Percentiles rank a stretch among this genome's conserved stretches.
Evolutionary conservation across 1,139 yeast genomes (phyloP).

Genomic region (Geotrichum citri-aurantii): DNA sequence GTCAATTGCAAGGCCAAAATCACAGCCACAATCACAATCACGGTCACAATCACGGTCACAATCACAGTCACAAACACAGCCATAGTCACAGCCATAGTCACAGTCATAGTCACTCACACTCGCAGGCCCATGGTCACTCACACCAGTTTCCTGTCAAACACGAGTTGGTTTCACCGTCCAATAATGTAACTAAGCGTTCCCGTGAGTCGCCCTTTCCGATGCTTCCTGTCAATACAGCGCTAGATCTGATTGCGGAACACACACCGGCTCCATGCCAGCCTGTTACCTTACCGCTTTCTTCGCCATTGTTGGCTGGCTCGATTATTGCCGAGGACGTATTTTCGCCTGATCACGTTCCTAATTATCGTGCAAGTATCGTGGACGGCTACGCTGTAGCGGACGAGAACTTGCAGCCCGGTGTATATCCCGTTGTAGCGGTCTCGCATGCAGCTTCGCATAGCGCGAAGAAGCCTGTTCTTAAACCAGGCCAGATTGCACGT

Average conservation of each 20-base stretch:
- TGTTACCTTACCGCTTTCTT: slow-evolving; percentile 17
- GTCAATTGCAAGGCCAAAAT: slow-evolving; percentile 21
- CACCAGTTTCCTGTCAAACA: slow-evolving; percentile 8
- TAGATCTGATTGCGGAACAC: slow-evolving; percentile 16
- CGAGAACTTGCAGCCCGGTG: slow-evolving; percentile 41
- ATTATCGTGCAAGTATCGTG: slow-evolving; percentile 46
- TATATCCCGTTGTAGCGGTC: slow-evolving; percentile 38
- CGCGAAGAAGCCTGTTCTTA: slow-evolving; percentile 18
- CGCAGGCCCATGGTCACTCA: slow-evolving; percentile 20
- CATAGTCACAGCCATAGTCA: slow-evolving; percentile 22
- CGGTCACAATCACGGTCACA: slow-evolving; percentile 22
- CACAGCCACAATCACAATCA: slow-evolving; percentile 24
- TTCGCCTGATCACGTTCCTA: slow-evolving; percentile 41
- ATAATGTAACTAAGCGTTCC: slow-evolving; percentile 37
- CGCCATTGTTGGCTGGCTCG: slow-evolving; percentile 32
- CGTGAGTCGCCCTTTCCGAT: slow-evolving; percentile 46
- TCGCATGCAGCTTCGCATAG: slow-evolving; percentile 41
- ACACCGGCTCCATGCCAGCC: neutral
- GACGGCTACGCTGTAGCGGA: slow-evolving; percentile 48
- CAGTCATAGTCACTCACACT: slow-evolving; percentile 23
- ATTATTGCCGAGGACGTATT: slow-evolving; percentile 40
- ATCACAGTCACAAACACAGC: slow-evolving; percentile 22
- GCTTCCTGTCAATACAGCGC: slow-evolving; percentile 40
- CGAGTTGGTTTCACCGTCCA: slow-evolving; percentile 1
- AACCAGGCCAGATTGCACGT: slow-evolving; percentile 38